Base-by-base conservation (phyloP, 306 rosid species). In the Trichosanthes cucumerina region DNA sequence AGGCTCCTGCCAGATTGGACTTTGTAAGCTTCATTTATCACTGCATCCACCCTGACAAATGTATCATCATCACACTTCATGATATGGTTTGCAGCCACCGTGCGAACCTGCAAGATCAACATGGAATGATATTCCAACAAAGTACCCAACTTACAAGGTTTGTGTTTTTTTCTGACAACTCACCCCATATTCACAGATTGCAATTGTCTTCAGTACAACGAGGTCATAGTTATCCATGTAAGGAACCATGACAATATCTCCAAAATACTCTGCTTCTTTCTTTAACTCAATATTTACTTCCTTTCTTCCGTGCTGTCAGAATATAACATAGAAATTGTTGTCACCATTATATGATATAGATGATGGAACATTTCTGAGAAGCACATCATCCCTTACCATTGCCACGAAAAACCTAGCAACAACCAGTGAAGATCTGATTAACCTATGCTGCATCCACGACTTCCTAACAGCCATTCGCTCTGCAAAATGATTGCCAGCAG, bases 21-120 rank as follows among this genome's bases (percentile, higher is more conserved):
- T 82, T 86, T 82, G 81, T 76, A 84, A 21, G 86, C 91, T 84
- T 92, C 97, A 60, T 79, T 75, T 41, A 91, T 86, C 81, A 95
- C 83, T 41, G 89, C 87, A 83, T 92, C 96, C 80, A 95, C 93
- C 82, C 97, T 84, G 4, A 95, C 92, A 92, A 95, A 95, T 36
- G 97, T 95, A 85, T 92, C 99, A 71, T 95, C 99, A 58, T 95
- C 97, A 53, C 99, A 89, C 88, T 92, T 95, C 97, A 95, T 92
- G 79, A 91, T 88, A 88, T 92, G 79, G 85, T 88, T 90, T 28
- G 97, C 96, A 84, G 83, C 88, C 63, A 86, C 81, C 0, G 91
- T 59, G 46, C 83, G 90, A 85, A 86, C 81, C 99, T 95, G 91
- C 79, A 85, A 78, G 18, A 50, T 19, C 78, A 74, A 70, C 56